Evolutionary conservation across 1,284 basidiomycete genomes (phyloP), one percentile per base, ranked within the genome.

Genomic region (Cutaneotrichosporon cutaneum): DNA sequence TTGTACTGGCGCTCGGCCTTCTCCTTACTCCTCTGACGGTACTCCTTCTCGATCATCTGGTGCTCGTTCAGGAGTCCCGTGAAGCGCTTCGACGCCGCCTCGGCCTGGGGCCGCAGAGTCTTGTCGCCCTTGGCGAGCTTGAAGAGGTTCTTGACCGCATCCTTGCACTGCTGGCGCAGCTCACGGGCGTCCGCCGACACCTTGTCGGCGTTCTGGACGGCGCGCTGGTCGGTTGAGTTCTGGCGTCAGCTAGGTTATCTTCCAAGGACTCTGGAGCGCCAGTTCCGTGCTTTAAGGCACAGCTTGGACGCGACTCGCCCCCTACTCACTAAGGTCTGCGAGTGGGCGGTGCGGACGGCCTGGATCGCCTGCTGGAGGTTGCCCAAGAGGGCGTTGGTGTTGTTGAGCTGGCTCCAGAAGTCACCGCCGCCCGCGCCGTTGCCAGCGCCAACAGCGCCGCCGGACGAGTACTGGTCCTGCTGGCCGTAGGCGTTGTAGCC

Each of bases 1-100:
- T 89, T 92, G 83, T 90, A 95, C 81, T 99, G 96, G 66, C 96
- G 86, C 82, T 95, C 94, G 82, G 95, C 88, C 51, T 94, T 85
- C 77, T 94, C 91, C 81, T 92, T 92, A 81, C 96, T 94, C 82
- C 92, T 94, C 69, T 89, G 85, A 62, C 95, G 88, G 78, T 90
- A 92, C 74, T 92, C 88, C 79, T 94, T 90, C 81, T 99, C 96
- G 26, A 96, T 92, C 45, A 86, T 86, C 81, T 97, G 93, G 73
- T 85, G 84, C 66, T 83, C 79, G 66, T 84, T 78, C 52, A 85
- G 77, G 35, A 81, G 75, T 55, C 77, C 75, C 66, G 80, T 75
- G 68, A 82, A 81, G 22, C 71, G 68, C 63, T 76, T 79, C 75
- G 82, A 82, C 63, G 80, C 79, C 16, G 79, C 80, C 51, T 76